Evolutionary conservation across 2,329 filamentous ascomycete species (phyloP).

Genomic region (Penicillium polonicum): DNA sequence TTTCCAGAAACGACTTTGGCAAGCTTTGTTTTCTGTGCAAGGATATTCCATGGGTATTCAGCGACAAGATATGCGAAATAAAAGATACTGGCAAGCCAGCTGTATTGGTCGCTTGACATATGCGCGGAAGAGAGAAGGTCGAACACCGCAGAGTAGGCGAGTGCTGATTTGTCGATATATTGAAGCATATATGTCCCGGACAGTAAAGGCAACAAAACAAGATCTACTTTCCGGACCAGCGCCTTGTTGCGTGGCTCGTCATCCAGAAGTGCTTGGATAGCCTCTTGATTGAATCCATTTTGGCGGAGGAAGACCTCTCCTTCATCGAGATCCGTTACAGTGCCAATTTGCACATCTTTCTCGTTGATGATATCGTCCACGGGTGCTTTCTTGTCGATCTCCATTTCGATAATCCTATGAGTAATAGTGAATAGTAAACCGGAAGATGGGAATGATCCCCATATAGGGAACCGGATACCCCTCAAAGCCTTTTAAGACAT

Average conservation of each 20-base stretch:
- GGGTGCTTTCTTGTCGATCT: constrained; percentile 8
- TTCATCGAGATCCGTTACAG: constrained; percentile 45
- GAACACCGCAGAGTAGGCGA: constrained; percentile 57
- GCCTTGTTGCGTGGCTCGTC: constrained; percentile 39
- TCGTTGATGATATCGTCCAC: constrained; percentile 3
- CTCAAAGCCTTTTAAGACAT: not conserved
- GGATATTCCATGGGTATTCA: constrained; percentile 45
- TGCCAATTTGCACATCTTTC: constrained; percentile 25
- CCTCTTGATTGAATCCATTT: constrained; percentile 46
- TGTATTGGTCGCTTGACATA: constrained; percentile 47
- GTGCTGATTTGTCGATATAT: constrained; percentile 57
- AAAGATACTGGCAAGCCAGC: constrained; percentile 57
- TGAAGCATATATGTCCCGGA: constrained; percentile 45
- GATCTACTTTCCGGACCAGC: constrained; percentile 50
- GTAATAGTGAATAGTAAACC: not conserved
- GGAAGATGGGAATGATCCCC: not conserved
- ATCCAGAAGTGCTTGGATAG: constrained; percentile 47
- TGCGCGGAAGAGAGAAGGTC: constrained; percentile 53
- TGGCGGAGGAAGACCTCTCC: constrained; percentile 52
- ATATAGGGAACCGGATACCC: not conserved
- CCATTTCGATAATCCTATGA: constrained; percentile 1
- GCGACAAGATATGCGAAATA: constrained; percentile 52
- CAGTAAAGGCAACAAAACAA: constrained; percentile 53
- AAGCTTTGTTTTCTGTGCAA: constrained; percentile 30
- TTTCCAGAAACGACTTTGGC: constrained; percentile 34